Base-by-base conservation (phyloP, 306 rosid species). In the Comarum palustre region DNA sequence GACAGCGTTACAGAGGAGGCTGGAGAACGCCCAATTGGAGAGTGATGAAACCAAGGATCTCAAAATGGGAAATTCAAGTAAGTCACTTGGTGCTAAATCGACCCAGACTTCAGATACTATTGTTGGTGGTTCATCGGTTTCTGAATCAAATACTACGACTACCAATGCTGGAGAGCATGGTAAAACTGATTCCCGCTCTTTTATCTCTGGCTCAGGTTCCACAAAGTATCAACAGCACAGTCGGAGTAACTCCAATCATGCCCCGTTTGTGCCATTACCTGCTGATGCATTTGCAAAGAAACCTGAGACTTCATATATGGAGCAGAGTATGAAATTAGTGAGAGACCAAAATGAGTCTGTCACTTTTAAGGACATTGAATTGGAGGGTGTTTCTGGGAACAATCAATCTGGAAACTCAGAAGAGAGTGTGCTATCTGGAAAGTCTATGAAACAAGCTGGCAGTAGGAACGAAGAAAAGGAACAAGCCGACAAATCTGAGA, bases 401-500 rank as follows among this genome's bases (percentile, higher is more conserved):
- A 59, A 77, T 31, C 73, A 42, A 65, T 79, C 62, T 73, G 72
- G 67, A 61, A 76, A 68, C 60, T 68, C 71, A 0, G 79, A 70
- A 77, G 81, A 65, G 57, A 72, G 52, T 45, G 76, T 41, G 48
- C 65, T 38, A 67, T 70, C 79, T 51, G 75, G 59, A 60, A 82
- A 77, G 22, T 67, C 84, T 20, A 32, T 32, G 2, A 74, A 73
- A 69, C 84, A 77, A 84, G 68, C 55, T 60, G 71, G 71, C 73
- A 84, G 62, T 42, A 63, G 42, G 58, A 76, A 80, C 29, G 78
- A 73, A 66, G 91, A 85, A 74, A 84, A 72, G 75, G 91, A 84
- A 67, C 84, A 89, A 85, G 84, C 76, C 74, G 97, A 91, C 75
- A 91, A 94, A 79, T 89, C 99, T 25, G 96, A 91, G 75, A 87